A percentile compares a stretch with the other conserved stretches of the same genome.
phyloP scores from a whole-genome alignment of 2,329 filamentous ascomycete genomes.

The Metarhizium sp. region DNA sequence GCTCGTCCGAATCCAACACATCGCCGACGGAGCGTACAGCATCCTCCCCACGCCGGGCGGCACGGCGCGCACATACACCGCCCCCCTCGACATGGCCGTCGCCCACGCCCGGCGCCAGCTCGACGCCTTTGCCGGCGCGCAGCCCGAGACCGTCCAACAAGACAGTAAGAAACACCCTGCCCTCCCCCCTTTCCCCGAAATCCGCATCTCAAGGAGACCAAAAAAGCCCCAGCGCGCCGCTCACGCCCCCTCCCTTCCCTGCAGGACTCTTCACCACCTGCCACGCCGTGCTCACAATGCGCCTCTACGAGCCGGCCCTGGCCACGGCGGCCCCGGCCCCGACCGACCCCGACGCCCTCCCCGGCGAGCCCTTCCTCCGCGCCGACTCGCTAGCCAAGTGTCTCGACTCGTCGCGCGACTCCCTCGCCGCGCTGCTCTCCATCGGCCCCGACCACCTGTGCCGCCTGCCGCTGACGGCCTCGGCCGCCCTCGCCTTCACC shows the following conservation, averaged over 20 bases:
- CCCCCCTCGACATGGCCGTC: constrained; percentile 24
- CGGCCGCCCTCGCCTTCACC: constrained; percentile 22
- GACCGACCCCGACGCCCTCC: constrained; percentile 7
- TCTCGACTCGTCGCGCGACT: constrained; percentile 18
- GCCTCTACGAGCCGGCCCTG: constrained; percentile 29
- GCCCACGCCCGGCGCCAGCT: neutral
- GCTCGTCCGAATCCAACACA: constrained; percentile 23
- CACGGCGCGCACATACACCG: constrained; percentile 13
- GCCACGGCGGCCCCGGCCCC: constrained; percentile 14
- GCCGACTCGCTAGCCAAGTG: constrained; percentile 28
- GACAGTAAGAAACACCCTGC: neutral
- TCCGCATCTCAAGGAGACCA: too few species aligned
- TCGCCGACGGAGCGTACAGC: constrained; percentile 19
- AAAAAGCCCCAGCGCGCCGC: too few species aligned
- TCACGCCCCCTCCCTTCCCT: neutral
- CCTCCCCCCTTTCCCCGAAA: too few species aligned
- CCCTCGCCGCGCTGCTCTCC: constrained; percentile 12
- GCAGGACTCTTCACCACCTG: constrained; percentile 24
- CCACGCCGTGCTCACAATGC: constrained; percentile 22
- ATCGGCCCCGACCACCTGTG: constrained; percentile 10
- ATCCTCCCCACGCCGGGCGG: constrained; percentile 12
- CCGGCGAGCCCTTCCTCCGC: constrained; percentile 12
- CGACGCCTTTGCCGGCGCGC: neutral
- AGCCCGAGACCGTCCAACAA: neutral
- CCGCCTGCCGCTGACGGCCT: constrained; percentile 20